Base-by-base conservation (phyloP, 441 rosid species). In the Iberis amara region DNA sequence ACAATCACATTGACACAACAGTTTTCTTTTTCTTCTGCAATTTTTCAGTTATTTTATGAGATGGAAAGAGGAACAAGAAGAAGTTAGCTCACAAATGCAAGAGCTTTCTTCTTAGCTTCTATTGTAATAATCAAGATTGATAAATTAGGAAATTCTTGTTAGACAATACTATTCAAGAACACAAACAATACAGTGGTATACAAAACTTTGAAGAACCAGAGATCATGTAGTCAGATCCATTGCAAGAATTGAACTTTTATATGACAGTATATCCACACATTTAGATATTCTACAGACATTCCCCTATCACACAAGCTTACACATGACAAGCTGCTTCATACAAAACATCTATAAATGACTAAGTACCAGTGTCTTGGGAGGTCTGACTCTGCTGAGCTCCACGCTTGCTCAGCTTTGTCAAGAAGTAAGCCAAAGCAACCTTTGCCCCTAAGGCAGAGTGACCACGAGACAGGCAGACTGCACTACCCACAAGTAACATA, bases 401-500 rank as follows among this genome's bases (percentile, higher is more conserved):
- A 1, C 74, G 82, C 63, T 82, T 85, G 26, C 78, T 68, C 68
- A 85, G 71, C 79, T 88, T 91, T 2, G 89, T 75, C 77, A 91
- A 62, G 69, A 91, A 65, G 66, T 73, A 88, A 30, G 90, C 96
- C 68, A 83, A 50, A 8, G 81, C 90, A 49, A 85, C 90, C 69
- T 87, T 91, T 36, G 87, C 96, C n/a, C 91, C 89, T n/a, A 91
- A 71, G 35, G 75, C 64, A 4, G 91, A 74, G 56, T 75, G 85
- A 52, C 89, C 88, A 11, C 89, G 82, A 11, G 94, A 76, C 43
- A 91, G 71, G 68, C 83, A 91, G 11, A 83, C 62, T 11, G 68
- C 69, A 35, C 70, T 65, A 0, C 65, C 70, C 47, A 14, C 47
- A 46, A 91, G 73, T 51, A 91, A 75, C 79, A 82, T 46, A 64